A percentile compares a stretch with the other conserved stretches of the same genome.
Evolutionary conservation across 2,329 filamentous ascomycete genomes (phyloP).

Genomic region (Fusarium protoensiforme): DNA sequence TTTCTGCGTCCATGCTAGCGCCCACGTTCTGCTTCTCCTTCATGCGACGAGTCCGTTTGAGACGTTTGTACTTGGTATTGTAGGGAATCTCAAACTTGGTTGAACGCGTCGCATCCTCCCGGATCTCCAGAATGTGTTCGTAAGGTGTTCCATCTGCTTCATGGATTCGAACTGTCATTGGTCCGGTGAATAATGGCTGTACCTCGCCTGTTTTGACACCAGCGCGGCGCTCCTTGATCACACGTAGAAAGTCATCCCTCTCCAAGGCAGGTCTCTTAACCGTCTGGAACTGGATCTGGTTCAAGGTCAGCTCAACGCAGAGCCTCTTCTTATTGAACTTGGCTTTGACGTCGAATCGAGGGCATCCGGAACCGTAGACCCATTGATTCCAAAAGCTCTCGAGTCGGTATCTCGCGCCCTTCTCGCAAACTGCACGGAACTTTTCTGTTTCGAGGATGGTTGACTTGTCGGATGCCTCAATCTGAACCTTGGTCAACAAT

Average conservation of each 20-base stretch:
- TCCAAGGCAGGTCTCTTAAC: slow-evolving; percentile 63
- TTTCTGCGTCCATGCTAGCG: slow-evolving; percentile 69
- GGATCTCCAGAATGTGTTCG: slow-evolving; percentile 96
- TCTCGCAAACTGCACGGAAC: slow-evolving; percentile 88
- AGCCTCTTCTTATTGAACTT: slow-evolving; percentile 98
- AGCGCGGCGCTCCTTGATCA: slow-evolving; percentile 82
- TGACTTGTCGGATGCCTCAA: slow-evolving; percentile 67
- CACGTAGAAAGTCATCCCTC: slow-evolving; percentile 82
- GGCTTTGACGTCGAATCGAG: slow-evolving; percentile 85
- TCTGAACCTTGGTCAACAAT: slow-evolving; percentile 87
- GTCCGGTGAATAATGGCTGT: slow-evolving; percentile 88
- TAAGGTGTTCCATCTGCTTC: slow-evolving; percentile 98
- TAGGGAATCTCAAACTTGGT: slow-evolving; percentile 94
- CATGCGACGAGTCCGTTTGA: slow-evolving; percentile 87
- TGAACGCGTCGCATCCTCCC: slow-evolving; percentile 79
- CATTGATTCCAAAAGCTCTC: slow-evolving; percentile 95
- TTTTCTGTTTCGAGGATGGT: slow-evolving; percentile 79
- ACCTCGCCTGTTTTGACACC: slow-evolving; percentile 75
- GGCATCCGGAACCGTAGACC: slow-evolving; percentile 89
- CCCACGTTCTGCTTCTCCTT: slow-evolving; percentile 75
- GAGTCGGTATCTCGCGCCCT: slow-evolving; percentile 85
- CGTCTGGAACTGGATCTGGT: slow-evolving; percentile 73
- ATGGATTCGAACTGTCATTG: slow-evolving; percentile 97
- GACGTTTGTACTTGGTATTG: slow-evolving; percentile 98
- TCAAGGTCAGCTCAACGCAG: slow-evolving; percentile 90